Evolutionary conservation across 129 eudicot species (phyloP), one percentile per base, ranked within the genome.

Genomic region (Saussurea involucrata): DNA sequence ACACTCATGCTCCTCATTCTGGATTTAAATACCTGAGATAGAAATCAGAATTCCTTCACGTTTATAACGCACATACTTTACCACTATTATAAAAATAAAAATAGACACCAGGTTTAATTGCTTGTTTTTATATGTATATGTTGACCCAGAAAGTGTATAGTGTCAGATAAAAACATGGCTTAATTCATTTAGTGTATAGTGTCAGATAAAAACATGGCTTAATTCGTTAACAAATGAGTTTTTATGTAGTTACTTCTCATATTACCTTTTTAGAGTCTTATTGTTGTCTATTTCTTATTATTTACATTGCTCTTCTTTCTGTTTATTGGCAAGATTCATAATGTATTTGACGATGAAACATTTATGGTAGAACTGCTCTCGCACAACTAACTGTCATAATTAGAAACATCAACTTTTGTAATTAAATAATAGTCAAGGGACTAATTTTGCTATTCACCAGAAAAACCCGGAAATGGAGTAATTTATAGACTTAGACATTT

Each of bases 381-480:
- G 6, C 34, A 31, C 3, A 0, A 4, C 46, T 8, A 37, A 1
- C 46, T 1, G 1, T 0, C 13, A 37, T 8, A 37, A 37, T 9
- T 37, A 8, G 13, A 37, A 37, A 49, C 7, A 49, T 49, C 58
- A 49, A 49, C 7, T 1, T 49, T 49, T 49, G 18, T 17, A 1
- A n/a, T 42, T 21, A 15, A 57, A 13, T 12, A 58, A 40, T 40
- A 40, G 20, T 78, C 21, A 0, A 78, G 72, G 82, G 64, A 40
- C 77, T 78, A 42, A 2, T 78, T 28, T 31, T 78, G 77, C 31
- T 18, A 78, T 22, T 34, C 64, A 12, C 49, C n/a, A 69, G 69
- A 10, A 4, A n/a, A 69, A 27, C n/a, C n/a, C n/a, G n/a, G n/a
- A n/a, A n/a, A n/a, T n/a, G n/a, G n/a, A n/a, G n/a, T n/a, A n/a